Evolutionary conservation across 2,329 filamentous ascomycete genomes (phyloP), one percentile per base, ranked within the genome.

Genomic region (Neurospora sp.): DNA sequence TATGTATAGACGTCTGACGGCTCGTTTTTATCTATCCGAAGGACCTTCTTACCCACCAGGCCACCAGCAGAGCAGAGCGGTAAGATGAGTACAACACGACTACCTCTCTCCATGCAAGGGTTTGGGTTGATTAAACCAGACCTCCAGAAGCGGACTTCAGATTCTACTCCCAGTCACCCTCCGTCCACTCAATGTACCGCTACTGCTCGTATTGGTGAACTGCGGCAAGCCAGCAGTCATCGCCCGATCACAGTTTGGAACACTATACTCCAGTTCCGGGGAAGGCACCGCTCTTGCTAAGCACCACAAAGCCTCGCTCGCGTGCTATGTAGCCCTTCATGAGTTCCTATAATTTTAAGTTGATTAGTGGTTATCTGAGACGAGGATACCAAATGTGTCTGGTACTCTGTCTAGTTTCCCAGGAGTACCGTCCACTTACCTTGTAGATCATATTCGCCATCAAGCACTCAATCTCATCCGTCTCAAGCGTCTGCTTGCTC

Each of bases 241-340:
- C 19, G 19, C 52, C 52, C 28, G 23, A 17, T 62, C 52, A 62
- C 4, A 62, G 52, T 36, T 62, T n/a, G 15, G 23, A 33, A 62
- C 28, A 17, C 52, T 62, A 90, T 67, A 90, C 81, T 19, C 92
- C 92, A 33, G 96, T 98, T 33, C 94, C 94, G 0, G 96, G 96
- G 77, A 99, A 99, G 2, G 96, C 95, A 52, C 92, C 93, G 71
- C 87, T 91, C 80, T 97, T 98, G 80, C 93, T 97, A 70, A 99
- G 82, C 23, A 99, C 96, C 38, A 99, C 91, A 74, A 94, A 94
- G 40, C 91, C 91, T 75, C 92, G 89, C 75, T 97, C 94, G 69
- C 95, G 91, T 39, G 95, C 91, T 75, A 99, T 99, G 81, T 99
- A 99, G 52, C 96, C 96, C 81, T 98, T 99, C 92, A 99, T 97